These are phyloP conservation scores for Chrysoporthe austroafricana DNA, from an alignment of 2,329 filamentous ascomycete species.

Conservation along the genomic window DNA sequence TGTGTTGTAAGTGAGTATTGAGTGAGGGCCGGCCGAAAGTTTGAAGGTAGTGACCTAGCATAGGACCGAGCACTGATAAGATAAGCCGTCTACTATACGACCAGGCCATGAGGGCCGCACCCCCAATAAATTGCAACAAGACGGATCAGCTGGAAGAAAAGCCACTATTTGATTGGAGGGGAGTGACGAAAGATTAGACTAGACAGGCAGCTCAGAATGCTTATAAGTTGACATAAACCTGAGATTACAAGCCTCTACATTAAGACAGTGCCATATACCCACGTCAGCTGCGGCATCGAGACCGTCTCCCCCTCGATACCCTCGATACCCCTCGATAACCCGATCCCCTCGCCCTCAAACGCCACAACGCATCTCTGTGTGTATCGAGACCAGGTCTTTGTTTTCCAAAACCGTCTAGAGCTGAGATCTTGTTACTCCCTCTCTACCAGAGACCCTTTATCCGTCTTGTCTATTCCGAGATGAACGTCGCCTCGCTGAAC, in stretches of 20 bases:
- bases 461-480: conserved; percentile 59
- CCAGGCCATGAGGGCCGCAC: too few relatives aligned
- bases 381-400: neutral
- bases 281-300: neutral
- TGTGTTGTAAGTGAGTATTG: too few relatives aligned
- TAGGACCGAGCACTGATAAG: neutral
- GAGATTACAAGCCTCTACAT: conserved; percentile 4
- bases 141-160: too few relatives aligned
- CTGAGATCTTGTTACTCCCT: neutral
- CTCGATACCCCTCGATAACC: too few relatives aligned
- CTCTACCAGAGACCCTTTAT: neutral
- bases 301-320: neutral
- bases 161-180: too few relatives aligned
- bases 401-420: conserved; percentile 30
- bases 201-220: neutral
- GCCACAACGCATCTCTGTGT: neutral
- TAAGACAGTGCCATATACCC: conserved; percentile 4
- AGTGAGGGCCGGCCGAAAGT: neutral
- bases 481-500: conserved; percentile 95
- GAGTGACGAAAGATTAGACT: neutral
- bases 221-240: neutral
- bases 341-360: neutral
- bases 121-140: too few relatives aligned
- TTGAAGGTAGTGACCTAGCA: neutral
- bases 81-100: conserved; percentile 1